A percentile compares a stretch with the other conserved stretches of the same genome.
phyloP scores from a whole-genome alignment of 768 basidiomycete species.

The Leucocoprinus leucothites region DNA sequence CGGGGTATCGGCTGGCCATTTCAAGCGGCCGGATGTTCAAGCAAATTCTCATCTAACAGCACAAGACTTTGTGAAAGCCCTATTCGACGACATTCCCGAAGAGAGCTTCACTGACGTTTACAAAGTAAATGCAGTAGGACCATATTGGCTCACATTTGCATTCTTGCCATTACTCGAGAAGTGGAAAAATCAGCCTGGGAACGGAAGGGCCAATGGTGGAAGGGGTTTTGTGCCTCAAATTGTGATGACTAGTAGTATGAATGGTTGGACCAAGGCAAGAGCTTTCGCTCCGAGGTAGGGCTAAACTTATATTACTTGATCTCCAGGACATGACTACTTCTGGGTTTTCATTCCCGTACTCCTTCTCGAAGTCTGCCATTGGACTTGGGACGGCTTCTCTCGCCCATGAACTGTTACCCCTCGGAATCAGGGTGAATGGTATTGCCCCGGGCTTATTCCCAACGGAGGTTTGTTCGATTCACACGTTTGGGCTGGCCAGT shows the following conservation, averaged over 20 bases:
- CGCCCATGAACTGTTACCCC: slow-evolving; percentile 44
- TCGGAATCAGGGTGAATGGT: slow-evolving; percentile 47
- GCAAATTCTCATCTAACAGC: slow-evolving; percentile 23
- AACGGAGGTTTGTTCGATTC: slow-evolving; percentile 17
- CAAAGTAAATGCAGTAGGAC: slow-evolving; percentile 39
- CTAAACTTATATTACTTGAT: not conserved
- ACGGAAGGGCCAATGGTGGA: slow-evolving; percentile 17
- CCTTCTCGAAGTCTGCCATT: slow-evolving; percentile 45
- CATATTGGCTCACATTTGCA: slow-evolving; percentile 57
- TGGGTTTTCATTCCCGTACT: slow-evolving; percentile 41
- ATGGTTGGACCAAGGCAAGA: slow-evolving; percentile 49
- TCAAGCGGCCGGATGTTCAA: slow-evolving; percentile 21
- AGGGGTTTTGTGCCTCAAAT: slow-evolving; percentile 43
- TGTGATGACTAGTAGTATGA: slow-evolving; percentile 50
- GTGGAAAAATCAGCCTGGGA: slow-evolving; percentile 29
- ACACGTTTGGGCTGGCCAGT: not conserved
- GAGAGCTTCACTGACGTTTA: slow-evolving; percentile 33
- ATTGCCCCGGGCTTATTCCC: slow-evolving; percentile 41
- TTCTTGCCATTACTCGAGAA: slow-evolving; percentile 50
- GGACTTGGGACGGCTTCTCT: slow-evolving; percentile 43
- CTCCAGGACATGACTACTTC: slow-evolving; percentile 37
- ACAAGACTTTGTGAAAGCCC: slow-evolving; percentile 32
- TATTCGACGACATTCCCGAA: slow-evolving; percentile 35
- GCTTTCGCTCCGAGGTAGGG: too few relatives aligned
- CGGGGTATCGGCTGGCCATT: slow-evolving; percentile 30